A percentile compares a stretch with the other conserved stretches of the same genome.
Evolutionary conservation across 2,329 filamentous ascomycete genomes (phyloP).

Genomic region (Fusarium kyushuense): DNA sequence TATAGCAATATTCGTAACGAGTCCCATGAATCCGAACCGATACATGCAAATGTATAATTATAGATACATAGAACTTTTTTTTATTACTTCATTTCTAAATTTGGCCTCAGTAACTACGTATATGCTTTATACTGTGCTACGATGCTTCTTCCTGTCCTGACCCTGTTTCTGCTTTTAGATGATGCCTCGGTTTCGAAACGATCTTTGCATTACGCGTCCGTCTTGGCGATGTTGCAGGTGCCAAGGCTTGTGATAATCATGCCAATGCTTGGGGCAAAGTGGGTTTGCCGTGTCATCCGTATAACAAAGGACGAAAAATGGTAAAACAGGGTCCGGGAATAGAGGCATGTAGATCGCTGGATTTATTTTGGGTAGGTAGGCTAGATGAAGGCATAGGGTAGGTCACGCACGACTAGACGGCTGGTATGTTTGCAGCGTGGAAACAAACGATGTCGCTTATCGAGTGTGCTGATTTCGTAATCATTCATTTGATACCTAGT

Average conservation of each 20-base stretch:
- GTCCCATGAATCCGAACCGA: constrained; percentile 35
- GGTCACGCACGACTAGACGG: neutral
- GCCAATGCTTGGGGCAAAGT: constrained; percentile 14
- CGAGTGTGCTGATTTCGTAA: neutral
- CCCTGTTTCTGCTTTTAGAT: neutral
- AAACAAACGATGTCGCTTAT: neutral
- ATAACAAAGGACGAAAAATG: neutral
- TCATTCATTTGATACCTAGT: neutral
- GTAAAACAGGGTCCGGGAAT: constrained; percentile 22
- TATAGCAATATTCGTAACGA: constrained; percentile 42
- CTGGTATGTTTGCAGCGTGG: neutral
- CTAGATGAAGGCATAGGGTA: constrained; percentile 1
- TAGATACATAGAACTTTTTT: constrained; percentile 3
- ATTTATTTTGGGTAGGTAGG: neutral
- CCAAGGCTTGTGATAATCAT: constrained; percentile 30
- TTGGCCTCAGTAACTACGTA: constrained; percentile 5
- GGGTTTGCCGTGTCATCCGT: constrained; percentile 32
- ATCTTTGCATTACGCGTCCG: constrained; percentile 15
- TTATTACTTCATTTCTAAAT: constrained; percentile 10
- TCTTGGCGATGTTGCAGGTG: constrained; percentile 26
- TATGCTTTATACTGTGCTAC: neutral
- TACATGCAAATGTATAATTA: neutral
- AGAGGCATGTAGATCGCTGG: neutral
- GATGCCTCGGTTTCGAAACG: constrained; percentile 3
- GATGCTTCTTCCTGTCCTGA: neutral